Evolutionary conservation across 441 rosid genomes (phyloP).

Genomic region (Syzygium malaccense): DNA sequence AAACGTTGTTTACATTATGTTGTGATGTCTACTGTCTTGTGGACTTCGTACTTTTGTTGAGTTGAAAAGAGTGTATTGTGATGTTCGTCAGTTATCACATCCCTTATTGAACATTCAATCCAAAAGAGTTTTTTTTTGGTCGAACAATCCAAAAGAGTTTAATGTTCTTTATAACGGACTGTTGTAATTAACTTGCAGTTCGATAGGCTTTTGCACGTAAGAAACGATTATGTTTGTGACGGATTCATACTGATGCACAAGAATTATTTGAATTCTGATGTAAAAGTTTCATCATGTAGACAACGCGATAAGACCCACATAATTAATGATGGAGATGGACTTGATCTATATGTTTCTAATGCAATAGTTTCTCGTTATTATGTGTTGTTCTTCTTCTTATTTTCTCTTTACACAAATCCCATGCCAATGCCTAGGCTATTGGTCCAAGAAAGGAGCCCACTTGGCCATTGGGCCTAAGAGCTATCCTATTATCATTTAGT

Average conservation of each 20-base stretch:
- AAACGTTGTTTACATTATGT: background rate
- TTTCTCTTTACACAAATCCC: background rate
- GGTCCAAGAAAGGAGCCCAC: background rate
- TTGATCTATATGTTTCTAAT: background rate
- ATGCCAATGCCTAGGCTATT: background rate
- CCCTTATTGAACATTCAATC: background rate
- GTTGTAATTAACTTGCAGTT: background rate
- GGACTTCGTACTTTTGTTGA: fast-evolving
- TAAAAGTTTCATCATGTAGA: background rate
- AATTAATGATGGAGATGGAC: background rate
- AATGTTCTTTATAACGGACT: fast-evolving
- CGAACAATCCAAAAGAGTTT: background rate
- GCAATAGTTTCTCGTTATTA: background rate
- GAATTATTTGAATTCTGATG: fast-evolving
- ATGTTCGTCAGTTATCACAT: fast-evolving
- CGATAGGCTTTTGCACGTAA: fast-evolving
- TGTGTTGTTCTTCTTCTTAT: background rate
- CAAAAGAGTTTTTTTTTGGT: too few relatives aligned
- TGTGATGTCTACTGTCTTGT: background rate
- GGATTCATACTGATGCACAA: background rate
- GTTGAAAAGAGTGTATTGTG: background rate
- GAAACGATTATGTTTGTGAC: fast-evolving
- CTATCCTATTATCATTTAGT: background rate
- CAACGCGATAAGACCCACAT: fast-evolving
- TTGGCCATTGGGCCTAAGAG: background rate